These are phyloP conservation scores for Peronospora belbahrii DNA, from an alignment of 352 stramenopile species.

Conservation along the genomic window DNA sequence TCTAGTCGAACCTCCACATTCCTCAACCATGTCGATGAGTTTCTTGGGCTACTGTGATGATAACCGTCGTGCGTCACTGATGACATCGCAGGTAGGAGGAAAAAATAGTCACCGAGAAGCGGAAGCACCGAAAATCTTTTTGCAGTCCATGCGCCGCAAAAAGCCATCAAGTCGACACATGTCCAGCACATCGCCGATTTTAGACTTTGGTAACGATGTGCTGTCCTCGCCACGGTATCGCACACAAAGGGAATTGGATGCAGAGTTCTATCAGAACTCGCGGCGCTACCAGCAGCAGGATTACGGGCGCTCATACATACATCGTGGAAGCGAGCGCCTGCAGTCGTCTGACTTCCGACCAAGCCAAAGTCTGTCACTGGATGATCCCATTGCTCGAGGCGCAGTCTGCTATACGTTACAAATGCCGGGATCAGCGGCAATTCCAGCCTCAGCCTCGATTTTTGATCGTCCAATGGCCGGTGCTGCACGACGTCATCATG, in stretches of 20 bases:
- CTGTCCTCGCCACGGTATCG: slow-evolving; percentile 15
- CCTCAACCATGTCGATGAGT: slow-evolving; percentile 48
- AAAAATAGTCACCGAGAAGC: slow-evolving; percentile 13
- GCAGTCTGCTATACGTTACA: slow-evolving; percentile 29
- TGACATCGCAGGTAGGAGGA: slow-evolving; percentile 31
- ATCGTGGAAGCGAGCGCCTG: slow-evolving; percentile 25
- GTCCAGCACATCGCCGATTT: slow-evolving; percentile 27
- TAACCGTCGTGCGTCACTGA: slow-evolving; percentile 46
- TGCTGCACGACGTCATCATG: slow-evolving; percentile 8
- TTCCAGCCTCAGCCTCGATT: slow-evolving; percentile 36
- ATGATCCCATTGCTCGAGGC: slow-evolving; percentile 26
- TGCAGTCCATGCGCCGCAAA: slow-evolving; percentile 60
- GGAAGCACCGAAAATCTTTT: slow-evolving; percentile 50
- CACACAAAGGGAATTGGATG: slow-evolving; percentile 11
- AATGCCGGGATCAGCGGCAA: slow-evolving; percentile 15
- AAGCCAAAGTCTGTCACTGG: slow-evolving; percentile 29
- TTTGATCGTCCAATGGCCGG: slow-evolving; percentile 46
- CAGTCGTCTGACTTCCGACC: slow-evolving; percentile 32
- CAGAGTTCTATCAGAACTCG: slow-evolving; percentile 22
- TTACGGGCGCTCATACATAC: slow-evolving; percentile 12
- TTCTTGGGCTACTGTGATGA: slow-evolving; percentile 67
- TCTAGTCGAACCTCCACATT: slow-evolving; percentile 40
- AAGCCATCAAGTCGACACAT: slow-evolving; percentile 20
- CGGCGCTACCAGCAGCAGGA: slow-evolving; percentile 23
- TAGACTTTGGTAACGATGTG: slow-evolving; percentile 14